A percentile compares a stretch with the other conserved stretches of the same genome.
Evolutionary conservation across 2,329 filamentous ascomycete genomes (phyloP).

Genomic region (Beauveria caledonica): DNA sequence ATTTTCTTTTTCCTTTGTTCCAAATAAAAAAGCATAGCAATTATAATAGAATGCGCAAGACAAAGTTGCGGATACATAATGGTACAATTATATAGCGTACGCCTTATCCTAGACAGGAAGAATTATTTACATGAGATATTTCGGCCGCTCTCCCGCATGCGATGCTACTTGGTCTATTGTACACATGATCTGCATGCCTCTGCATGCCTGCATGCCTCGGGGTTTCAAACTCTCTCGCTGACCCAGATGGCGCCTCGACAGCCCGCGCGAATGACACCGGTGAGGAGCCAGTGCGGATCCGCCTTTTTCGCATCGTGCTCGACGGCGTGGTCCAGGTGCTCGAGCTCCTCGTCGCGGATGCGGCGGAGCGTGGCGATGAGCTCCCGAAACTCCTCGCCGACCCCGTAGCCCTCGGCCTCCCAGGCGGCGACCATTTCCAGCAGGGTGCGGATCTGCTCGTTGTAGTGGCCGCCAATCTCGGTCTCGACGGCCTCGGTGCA

Average conservation of each 20-base stretch:
- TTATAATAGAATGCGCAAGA: not conserved
- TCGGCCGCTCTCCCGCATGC: not conserved
- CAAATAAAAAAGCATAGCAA: not conserved
- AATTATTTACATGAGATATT: not conserved
- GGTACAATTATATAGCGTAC: conserved; percentile 4
- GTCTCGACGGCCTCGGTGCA: conserved; percentile 98
- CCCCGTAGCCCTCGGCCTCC: conserved; percentile 67
- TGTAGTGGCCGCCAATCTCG: conserved; percentile 94
- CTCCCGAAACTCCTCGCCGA: conserved; percentile 67
- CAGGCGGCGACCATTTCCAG: conserved; percentile 73
- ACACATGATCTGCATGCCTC: not conserved
- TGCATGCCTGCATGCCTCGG: too few species aligned
- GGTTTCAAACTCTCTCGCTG: conserved; percentile 59
- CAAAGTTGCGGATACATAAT: not conserved
- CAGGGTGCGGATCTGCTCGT: conserved; percentile 76
- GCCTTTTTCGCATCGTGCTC: conserved; percentile 89
- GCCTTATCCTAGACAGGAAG: not conserved
- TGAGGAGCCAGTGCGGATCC: conserved; percentile 80
- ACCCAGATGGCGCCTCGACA: conserved; percentile 92
- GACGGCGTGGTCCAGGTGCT: conserved; percentile 92
- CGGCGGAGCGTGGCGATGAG: conserved; percentile 67
- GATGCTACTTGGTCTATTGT: not conserved
- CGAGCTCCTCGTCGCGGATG: conserved; percentile 91
- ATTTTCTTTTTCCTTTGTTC: conserved; percentile 8
- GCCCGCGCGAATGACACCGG: conserved; percentile 78